A percentile compares a stretch with the other conserved stretches of the same genome.
Conservation (phyloP, 805 yeast genomes). For the Wickerhamomyces alni region DNA sequence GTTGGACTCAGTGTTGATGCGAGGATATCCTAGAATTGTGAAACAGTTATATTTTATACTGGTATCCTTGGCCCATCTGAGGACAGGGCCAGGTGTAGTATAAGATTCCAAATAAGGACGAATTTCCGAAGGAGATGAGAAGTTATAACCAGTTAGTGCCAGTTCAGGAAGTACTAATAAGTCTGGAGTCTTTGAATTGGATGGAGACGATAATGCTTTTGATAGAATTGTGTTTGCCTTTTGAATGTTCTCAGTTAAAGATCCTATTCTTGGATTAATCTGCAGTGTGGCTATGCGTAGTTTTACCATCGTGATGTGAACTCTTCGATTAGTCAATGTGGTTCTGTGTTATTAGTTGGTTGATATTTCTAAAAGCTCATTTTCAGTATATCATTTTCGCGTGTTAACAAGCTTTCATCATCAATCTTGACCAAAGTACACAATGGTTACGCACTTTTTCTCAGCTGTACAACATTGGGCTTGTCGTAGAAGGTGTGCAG, state of each 20-base stretch:
- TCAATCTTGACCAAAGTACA: too few relatives aligned
- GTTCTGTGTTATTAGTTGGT: too few relatives aligned
- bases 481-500: too few relatives aligned
- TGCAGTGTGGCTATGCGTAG: slow-evolving; percentile 63
- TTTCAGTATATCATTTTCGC: too few relatives aligned
- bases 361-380: too few relatives aligned
- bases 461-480: too few relatives aligned
- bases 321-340: too few relatives aligned
- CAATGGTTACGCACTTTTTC: too few relatives aligned
- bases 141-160: slow-evolving; percentile 82
- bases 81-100: slow-evolving; percentile 39
- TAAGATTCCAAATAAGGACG: slow-evolving; percentile 49
- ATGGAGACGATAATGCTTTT: slow-evolving; percentile 14
- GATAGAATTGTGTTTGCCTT: slow-evolving; percentile 33
- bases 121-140: slow-evolving; percentile 39
- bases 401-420: too few relatives aligned
- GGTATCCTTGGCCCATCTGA: slow-evolving; percentile 49
- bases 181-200: slow-evolving; percentile 38
- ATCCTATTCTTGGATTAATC: slow-evolving; percentile 58
- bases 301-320: slow-evolving; percentile 16
- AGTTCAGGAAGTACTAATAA: slow-evolving; percentile 78
- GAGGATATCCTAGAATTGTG: slow-evolving; percentile 83
- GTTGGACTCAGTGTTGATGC: slow-evolving; percentile 23
- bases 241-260: slow-evolving; percentile 44
- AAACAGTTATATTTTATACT: slow-evolving; percentile 50